Base-by-base conservation (phyloP, 2,329 filamentous ascomycete species). In the Bertia moriformis region DNA sequence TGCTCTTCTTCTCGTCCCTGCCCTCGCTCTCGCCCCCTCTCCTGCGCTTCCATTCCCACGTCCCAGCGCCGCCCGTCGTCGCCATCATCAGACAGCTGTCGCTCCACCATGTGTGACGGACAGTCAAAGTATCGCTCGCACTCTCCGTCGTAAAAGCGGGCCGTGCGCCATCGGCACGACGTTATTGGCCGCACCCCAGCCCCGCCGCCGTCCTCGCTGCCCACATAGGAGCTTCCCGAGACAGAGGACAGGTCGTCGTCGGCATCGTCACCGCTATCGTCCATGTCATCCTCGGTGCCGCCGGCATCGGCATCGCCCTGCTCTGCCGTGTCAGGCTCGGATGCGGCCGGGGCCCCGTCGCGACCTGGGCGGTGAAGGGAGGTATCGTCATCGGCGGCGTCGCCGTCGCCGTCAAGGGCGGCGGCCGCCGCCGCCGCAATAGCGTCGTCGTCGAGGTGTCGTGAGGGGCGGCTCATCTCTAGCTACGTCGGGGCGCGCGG, bases 121-220 rank as follows among this genome's bases (percentile, higher is more conserved):
- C 66, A 69, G 51, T 70, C 67, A 41, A 66, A 59, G 48, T 57
- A 69, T 37, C 58, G 59, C 10, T 57, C 57, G 47, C 65, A 67
- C 49, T 69, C 66, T 38, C 59, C 55, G 38, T 63, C 56, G 44
- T 62, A 47, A 35, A 56, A 63, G 13, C 52, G 50, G 14, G 48
- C 17, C 7, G 55, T 63, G 38, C 56, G 57, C 55, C 61, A 65
- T 24, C 46, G 55, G 42, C 63, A 68, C 18, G 45, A n/a, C 22
- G 22, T 39, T 3, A 44, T 40, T 7, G 38, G 45, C 32, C 43
- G 42, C 32, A 43, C 42, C 22, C 44, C 32, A 33, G 18, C 22
- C 27, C 36, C 44, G 32, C 44, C 41, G 18, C 49, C 45, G 39
- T 51, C 51, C n/a, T n/a, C n/a, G 43, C 62, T 66, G 27, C 54